Conservation (phyloP, 192 early-diverging fungal genomes). For the Haplosporangium gracile region DNA sequence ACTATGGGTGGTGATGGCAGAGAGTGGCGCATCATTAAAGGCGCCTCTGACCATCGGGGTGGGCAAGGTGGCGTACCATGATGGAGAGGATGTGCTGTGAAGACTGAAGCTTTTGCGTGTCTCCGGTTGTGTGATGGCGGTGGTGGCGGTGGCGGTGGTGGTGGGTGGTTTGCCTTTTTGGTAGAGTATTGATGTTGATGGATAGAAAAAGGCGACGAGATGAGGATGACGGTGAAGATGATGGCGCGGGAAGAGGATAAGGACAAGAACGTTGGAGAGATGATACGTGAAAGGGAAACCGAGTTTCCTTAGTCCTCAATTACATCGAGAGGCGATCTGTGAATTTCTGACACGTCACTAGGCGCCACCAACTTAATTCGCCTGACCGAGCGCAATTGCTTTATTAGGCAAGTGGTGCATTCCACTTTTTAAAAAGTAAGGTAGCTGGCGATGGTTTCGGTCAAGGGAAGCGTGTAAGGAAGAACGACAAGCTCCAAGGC, state of each 20-base stretch:
- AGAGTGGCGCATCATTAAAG: background rate
- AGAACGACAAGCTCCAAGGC: slow-evolving; percentile 33
- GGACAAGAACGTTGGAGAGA: background rate
- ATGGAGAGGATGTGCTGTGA: background rate
- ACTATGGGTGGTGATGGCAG: background rate
- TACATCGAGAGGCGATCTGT: background rate
- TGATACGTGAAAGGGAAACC: background rate
- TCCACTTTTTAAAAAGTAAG: background rate
- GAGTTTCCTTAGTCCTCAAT: background rate
- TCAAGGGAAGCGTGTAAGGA: slow-evolving; percentile 30
- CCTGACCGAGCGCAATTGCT: background rate
- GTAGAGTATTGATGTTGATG: background rate
- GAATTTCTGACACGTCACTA: slow-evolving; percentile 23
- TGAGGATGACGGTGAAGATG: slow-evolving; percentile 10
- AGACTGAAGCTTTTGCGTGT: background rate
- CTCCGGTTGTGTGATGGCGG: background rate
- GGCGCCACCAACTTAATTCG: background rate
- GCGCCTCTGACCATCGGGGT: background rate
- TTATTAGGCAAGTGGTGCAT: background rate
- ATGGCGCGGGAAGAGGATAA: background rate
- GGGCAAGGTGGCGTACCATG: background rate
- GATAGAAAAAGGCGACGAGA: background rate
- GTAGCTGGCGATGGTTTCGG: slow-evolving; percentile 27
- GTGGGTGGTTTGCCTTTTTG: background rate
- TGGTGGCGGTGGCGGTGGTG: background rate